Conservation (phyloP, 2,329 filamentous ascomycete genomes). For the Diplocarpon rosae region DNA sequence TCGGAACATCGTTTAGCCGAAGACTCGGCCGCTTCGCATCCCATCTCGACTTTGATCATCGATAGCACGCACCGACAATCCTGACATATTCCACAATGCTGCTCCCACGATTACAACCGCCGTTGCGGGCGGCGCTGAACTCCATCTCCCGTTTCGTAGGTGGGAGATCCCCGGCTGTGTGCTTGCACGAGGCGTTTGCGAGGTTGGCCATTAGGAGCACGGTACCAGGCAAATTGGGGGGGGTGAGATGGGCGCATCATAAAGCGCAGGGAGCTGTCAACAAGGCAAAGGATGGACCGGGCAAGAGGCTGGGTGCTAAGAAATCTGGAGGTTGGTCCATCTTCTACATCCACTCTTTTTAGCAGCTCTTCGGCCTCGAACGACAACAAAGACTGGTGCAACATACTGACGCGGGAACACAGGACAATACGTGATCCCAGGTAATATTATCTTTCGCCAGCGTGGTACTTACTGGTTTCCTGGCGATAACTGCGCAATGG, state of each 20-base stretch:
- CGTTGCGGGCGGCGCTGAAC: slow-evolving; percentile 31
- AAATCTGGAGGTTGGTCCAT: slow-evolving; percentile 62
- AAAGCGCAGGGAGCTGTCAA: slow-evolving; percentile 62
- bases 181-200: slow-evolving; percentile 24
- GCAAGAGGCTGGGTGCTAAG: slow-evolving; percentile 90
- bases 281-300: slow-evolving; percentile 56
- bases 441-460: slow-evolving; percentile 97
- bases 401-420: slow-evolving; percentile 3
- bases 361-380: no score
- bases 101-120: slow-evolving; percentile 35
- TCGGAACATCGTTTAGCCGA: neutral
- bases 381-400: no score
- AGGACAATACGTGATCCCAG: slow-evolving; percentile 89
- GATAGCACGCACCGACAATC: neutral
- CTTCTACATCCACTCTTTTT: neutral
- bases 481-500: slow-evolving; percentile 91
- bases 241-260: slow-evolving; percentile 26
- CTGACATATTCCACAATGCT: slow-evolving; percentile 28
- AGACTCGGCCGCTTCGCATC: neutral
- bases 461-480: slow-evolving; percentile 90
- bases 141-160: slow-evolving; percentile 19
- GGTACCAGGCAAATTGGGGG: neutral
- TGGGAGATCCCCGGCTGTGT: slow-evolving; percentile 9
- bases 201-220: slow-evolving; percentile 15
- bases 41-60: neutral